These are phyloP conservation scores for Plantago ovata DNA, from an alignment of 257 asterid genomes.

Conservation along the genomic window DNA sequence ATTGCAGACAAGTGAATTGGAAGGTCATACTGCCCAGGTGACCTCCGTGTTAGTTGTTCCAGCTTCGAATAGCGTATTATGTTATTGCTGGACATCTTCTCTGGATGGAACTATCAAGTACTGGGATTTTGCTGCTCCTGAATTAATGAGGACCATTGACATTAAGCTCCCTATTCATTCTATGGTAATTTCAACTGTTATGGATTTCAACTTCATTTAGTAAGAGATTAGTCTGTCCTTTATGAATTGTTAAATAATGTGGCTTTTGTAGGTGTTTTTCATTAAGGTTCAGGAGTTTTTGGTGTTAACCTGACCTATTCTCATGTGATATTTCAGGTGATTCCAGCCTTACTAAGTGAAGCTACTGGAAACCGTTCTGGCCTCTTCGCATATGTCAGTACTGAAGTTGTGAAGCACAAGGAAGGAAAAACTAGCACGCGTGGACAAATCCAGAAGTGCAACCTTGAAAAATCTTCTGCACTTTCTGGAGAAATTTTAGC, in stretches of 20 bases:
- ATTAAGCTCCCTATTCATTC: constrained; percentile 58
- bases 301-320: constrained; percentile 1
- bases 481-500: constrained; percentile 62
- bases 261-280: neutral
- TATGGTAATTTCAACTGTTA: constrained; percentile 42
- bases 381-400: constrained; percentile 53
- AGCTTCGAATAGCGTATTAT: constrained; percentile 35
- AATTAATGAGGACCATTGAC: constrained; percentile 55
- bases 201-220: too few relatives aligned
- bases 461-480: constrained; percentile 60
- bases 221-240: neutral
- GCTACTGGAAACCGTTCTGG: constrained; percentile 30
- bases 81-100: constrained; percentile 87
- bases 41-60: constrained; percentile 86
- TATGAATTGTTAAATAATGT: constrained; percentile 4
- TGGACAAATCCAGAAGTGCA: constrained; percentile 63
- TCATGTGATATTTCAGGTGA: constrained; percentile 50
- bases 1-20: constrained; percentile 72
- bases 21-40: constrained; percentile 72
- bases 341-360: constrained; percentile 59
- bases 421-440: constrained; percentile 17
- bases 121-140: constrained; percentile 84
- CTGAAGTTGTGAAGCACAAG: constrained; percentile 30
- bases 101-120: constrained; percentile 83
- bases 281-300: neutral